Base-by-base conservation (phyloP, 306 rosid species). In the Fragaria vesca region DNA sequence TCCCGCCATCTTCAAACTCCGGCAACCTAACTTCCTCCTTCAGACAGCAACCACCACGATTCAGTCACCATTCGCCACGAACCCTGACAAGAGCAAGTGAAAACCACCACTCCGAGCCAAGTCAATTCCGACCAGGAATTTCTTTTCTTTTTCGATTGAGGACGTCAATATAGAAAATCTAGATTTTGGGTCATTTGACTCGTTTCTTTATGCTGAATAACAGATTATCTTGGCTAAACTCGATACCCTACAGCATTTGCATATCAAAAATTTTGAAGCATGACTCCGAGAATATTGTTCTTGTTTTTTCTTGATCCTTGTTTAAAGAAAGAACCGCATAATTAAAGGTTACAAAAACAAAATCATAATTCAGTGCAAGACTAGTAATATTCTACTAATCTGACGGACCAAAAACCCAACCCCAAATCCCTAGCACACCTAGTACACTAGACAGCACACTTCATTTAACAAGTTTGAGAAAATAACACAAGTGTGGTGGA, bases 331-430 rank as follows among this genome's bases (percentile, higher is more conserved):
- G 70, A 61, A 12, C n/a, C 34, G 4, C 61, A 45, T 42, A 11
- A 18, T 30, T 46, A 45, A 60, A 74, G 60, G 32, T 26, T 61
- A 18, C 71, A 45, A 42, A 74, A 28, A 45, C 60, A 45, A 20
- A 61, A 4, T 46, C 47, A 62, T 75, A 32, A 11, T 45, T 46
- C 71, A 46, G 34, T 75, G 24, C 79, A 32, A 47, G 21, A 79
- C 18, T 52, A 57, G 42, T 73, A 68, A 76, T 16, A 72, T 66
- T 72, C 84, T 74, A 58, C 70, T 65, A 26, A 71, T 45, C 70
- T 51, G 58, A 34, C 45, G 34, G 78, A 61, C 77, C 77, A 71
- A 76, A 75, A 24, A 70, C 42, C 69, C 72, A 42, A 42, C 46
- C 12, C 3, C 58, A 32, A 47, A 76, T 42, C 65, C 48, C 45